Percentiles rank a stretch among this genome's conserved stretches.
These are phyloP conservation scores for Blastobotrys malaysiensis DNA, from an alignment of 1,139 yeast species.

Conservation along the genomic window DNA sequence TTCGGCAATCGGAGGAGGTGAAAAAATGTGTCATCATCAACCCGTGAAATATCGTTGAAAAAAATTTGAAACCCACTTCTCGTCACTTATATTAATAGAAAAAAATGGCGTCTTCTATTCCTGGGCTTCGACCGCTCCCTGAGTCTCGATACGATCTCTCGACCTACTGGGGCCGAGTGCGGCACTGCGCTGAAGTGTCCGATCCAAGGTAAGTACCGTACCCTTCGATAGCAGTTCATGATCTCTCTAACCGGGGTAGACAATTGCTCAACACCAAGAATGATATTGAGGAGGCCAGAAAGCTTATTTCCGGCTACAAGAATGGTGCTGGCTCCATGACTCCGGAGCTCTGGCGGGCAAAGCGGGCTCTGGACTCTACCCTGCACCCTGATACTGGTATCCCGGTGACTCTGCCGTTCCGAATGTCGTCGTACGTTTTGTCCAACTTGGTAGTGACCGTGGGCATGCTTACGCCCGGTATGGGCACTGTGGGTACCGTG, in stretches of 20 bases:
- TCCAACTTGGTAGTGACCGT: slow-evolving; percentile 92
- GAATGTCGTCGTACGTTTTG: slow-evolving; percentile 94
- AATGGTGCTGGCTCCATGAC: slow-evolving; percentile 65
- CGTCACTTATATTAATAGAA: background rate
- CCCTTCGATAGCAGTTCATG: too few relatives aligned
- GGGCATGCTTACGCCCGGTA: slow-evolving; percentile 93
- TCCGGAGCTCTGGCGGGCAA: slow-evolving; percentile 86
- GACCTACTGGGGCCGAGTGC: slow-evolving; percentile 89
- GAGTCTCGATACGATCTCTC: slow-evolving; percentile 69
- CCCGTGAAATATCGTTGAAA: background rate
- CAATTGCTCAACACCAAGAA: slow-evolving; percentile 69
- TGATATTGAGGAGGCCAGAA: slow-evolving; percentile 61
- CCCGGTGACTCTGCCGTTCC: slow-evolving; percentile 82
- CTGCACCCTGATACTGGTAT: slow-evolving; percentile 95
- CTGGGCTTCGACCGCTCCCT: slow-evolving; percentile 76
- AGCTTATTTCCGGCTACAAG: slow-evolving; percentile 62
- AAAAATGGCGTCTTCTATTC: slow-evolving; percentile 77
- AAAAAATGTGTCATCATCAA: background rate
- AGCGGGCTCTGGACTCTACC: slow-evolving; percentile 77
- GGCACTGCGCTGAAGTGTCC: slow-evolving; percentile 87
- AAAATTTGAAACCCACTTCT: background rate
- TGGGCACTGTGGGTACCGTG: slow-evolving; percentile 83
- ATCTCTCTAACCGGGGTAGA: slow-evolving; percentile 26
- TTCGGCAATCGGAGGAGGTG: background rate
- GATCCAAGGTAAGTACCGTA: slow-evolving; percentile 51